Evolutionary conservation across 1,284 basidiomycete species (phyloP), one percentile per base, ranked within the genome.

Genomic region (Cryptococcus amylolentus): DNA sequence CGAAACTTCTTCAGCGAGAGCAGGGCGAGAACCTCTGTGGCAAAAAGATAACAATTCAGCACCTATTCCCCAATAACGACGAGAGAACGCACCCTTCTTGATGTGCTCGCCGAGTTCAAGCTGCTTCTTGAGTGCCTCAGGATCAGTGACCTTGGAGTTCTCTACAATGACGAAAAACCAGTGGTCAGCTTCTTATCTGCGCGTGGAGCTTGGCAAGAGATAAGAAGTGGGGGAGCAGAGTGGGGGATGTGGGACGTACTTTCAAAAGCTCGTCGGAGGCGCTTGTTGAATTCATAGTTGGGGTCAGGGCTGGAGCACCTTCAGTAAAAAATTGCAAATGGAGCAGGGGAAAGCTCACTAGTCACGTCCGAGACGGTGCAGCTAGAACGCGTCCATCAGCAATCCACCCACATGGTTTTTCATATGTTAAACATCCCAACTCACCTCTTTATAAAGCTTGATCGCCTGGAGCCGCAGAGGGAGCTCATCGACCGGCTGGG

Each of bases 1-100:
- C 91, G 84, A 69, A 91, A 94, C 75, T 94, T 94, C 67, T 88
- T 84, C 50, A 94, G 78, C 5, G 88, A 87, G 69, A 92, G 91
- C 42, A 94, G 77, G 0, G 91, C 89, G 44, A 93, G 80, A 0
- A 90, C 90, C 80, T 93, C 90, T 93, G 72, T 5, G 14, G 2
- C 54, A 23, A 27, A 9, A 43, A 39, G 31, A 38, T 37, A 18
- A 27, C 18, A 39, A 18, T 26, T 18, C 14, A 49, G 14, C n/a
- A 37, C 8, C 47, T 31, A 16, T 12, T 26, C 23, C 45, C 1
- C 9, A n/a, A 20, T 38, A 10, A 12, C 13, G 23, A 13, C 16
- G 31, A 9, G 43, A 27, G 16, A 40, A 20, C 31, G 70, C 26
- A 89, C 91, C 91, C 70, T 89, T 90, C 77, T 88, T 90, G 72